These are phyloP conservation scores for Castanospermum australe DNA, from an alignment of 306 rosid genomes.

Conservation along the genomic window DNA sequence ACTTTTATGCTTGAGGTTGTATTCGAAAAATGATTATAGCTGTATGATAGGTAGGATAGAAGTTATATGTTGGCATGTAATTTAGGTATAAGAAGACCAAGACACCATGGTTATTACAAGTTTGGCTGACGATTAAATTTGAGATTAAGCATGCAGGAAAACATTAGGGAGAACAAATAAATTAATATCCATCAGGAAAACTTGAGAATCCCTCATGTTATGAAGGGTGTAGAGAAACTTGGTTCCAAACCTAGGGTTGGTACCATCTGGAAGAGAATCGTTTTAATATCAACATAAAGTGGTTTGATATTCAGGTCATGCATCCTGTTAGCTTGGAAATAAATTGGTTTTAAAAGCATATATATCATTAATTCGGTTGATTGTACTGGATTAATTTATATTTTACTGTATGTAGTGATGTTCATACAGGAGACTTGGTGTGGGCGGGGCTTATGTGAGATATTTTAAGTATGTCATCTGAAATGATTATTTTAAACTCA, in stretches of 20 bases:
- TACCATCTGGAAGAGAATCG: background rate
- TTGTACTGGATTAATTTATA: background rate
- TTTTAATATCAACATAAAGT: background rate
- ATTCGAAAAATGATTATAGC: background rate
- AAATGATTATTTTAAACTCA: constrained; percentile 2
- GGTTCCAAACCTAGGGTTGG: background rate
- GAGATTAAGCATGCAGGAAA: background rate
- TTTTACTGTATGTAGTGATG: background rate
- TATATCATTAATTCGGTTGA: background rate
- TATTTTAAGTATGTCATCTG: background rate
- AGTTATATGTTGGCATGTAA: background rate
- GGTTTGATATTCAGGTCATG: background rate
- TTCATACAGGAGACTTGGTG: background rate
- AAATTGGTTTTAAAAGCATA: background rate
- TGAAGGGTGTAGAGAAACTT: background rate
- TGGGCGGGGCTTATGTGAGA: background rate
- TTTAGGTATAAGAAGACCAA: background rate
- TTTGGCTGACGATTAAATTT: background rate
- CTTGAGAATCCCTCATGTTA: background rate
- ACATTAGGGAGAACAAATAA: background rate
- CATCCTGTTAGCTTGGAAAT: background rate
- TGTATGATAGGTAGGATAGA: background rate
- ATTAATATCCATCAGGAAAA: background rate
- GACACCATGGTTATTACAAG: background rate
- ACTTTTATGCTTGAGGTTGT: background rate